A percentile compares a stretch with the other conserved stretches of the same genome.
These are phyloP conservation scores for Geosiphon pyriformis DNA, from an alignment of 192 early-diverging fungal species.

Conservation along the genomic window DNA sequence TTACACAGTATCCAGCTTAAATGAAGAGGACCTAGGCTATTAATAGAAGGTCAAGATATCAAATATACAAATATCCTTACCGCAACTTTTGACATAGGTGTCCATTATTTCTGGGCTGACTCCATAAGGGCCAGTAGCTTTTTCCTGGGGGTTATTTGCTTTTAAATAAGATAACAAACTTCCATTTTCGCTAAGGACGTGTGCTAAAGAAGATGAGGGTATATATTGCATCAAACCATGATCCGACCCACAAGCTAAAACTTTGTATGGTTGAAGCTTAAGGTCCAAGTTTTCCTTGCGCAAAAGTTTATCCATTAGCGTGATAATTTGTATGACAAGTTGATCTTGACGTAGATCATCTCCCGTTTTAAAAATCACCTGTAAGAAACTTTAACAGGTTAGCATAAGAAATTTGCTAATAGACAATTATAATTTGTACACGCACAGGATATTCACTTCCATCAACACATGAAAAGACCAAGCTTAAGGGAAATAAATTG, in stretches of 20 bases:
- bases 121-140: constrained; percentile 52
- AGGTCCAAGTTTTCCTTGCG: constrained; percentile 96
- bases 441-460: constrained; percentile 80
- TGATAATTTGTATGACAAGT: constrained; percentile 95
- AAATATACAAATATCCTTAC: constrained; percentile 37
- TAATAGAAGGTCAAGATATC: constrained; percentile 12
- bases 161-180: constrained; percentile 79
- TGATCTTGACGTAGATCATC: constrained; percentile 99
- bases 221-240: constrained; percentile 97
- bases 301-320: constrained; percentile 92
- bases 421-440: neutral
- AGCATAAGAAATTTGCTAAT: constrained; percentile 8
- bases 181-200: constrained; percentile 81
- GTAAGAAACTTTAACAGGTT: neutral
- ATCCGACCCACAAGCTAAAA: constrained; percentile 90
- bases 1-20: constrained; percentile 95
- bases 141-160: constrained; percentile 63
- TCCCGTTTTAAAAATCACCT: constrained; percentile 94
- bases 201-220: constrained; percentile 80
- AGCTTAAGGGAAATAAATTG: constrained; percentile 77
- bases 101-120: constrained; percentile 81
- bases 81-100: constrained; percentile 92
- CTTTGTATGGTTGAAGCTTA: constrained; percentile 88
- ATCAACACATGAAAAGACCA: constrained; percentile 80
- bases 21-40: constrained; percentile 3